Percentiles rank a stretch among this genome's conserved stretches.
phyloP scores from a whole-genome alignment of 805 yeast species.

The Metschnikowia lochheadii region DNA sequence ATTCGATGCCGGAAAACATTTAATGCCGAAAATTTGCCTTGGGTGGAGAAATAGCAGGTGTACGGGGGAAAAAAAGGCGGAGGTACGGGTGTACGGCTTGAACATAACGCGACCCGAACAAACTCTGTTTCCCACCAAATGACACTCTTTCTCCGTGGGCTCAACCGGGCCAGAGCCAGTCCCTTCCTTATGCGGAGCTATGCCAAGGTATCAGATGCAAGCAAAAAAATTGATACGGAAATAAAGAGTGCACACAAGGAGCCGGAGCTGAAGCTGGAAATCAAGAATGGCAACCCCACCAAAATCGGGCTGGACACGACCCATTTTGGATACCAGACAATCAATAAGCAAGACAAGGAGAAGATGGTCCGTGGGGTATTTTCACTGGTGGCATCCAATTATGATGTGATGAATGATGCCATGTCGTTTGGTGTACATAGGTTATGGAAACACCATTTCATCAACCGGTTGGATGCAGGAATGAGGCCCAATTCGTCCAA shows the following conservation, averaged over 20 bases:
- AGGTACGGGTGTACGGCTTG: background rate
- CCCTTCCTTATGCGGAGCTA: constrained; percentile 1
- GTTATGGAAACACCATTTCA: constrained; percentile 90
- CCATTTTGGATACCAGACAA: constrained; percentile 88
- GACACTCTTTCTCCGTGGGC: constrained; percentile 1
- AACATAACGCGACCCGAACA: background rate
- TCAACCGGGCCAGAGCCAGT: background rate
- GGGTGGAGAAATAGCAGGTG: too few species aligned
- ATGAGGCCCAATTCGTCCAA: constrained; percentile 75
- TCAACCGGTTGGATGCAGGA: constrained; percentile 86
- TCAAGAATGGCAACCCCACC: background rate
- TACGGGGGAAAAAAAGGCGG: background rate
- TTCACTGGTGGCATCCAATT: constrained; percentile 89
- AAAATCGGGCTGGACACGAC: constrained; percentile 48
- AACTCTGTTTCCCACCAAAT: constrained; percentile 1
- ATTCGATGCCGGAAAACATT: too few species aligned
- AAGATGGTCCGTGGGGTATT: constrained; percentile 81
- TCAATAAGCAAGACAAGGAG: constrained; percentile 76
- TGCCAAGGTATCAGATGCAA: background rate
- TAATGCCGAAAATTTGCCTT: too few species aligned
- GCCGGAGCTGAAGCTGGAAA: background rate
- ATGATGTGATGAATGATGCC: constrained; percentile 96
- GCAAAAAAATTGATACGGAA: background rate
- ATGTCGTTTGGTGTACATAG: constrained; percentile 96
- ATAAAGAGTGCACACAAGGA: too few species aligned